These are phyloP conservation scores for Talaromyces sp. DNA, from an alignment of 2,329 filamentous ascomycete species.

Conservation along the genomic window DNA sequence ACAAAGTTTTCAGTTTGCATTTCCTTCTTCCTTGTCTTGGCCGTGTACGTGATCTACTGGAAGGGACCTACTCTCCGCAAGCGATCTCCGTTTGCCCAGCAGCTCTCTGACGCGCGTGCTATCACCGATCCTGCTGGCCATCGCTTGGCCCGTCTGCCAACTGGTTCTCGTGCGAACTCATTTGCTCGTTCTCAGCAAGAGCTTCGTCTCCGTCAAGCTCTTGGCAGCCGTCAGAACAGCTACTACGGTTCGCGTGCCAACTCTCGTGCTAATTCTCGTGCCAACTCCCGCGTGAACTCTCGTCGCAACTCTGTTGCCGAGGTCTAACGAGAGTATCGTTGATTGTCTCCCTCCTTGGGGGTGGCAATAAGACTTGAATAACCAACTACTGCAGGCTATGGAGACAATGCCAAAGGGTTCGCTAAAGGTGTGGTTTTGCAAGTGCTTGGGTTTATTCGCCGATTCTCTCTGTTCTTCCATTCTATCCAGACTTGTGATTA, in stretches of 20 bases:
- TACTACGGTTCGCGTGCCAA: slow-evolving; percentile 34
- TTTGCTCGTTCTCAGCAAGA: slow-evolving; percentile 42
- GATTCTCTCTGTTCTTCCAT: not conserved
- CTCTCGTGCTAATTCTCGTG: slow-evolving; percentile 30
- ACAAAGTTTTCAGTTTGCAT: slow-evolving; percentile 47
- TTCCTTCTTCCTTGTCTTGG: slow-evolving; percentile 59
- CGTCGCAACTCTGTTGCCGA: slow-evolving; percentile 11
- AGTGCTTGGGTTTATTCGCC: not conserved
- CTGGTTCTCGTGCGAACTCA: slow-evolving; percentile 37
- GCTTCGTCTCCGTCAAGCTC: slow-evolving; percentile 35
- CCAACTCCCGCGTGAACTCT: slow-evolving; percentile 34
- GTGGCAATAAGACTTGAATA: not conserved
- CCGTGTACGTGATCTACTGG: slow-evolving; percentile 67
- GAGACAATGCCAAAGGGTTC: not conserved
- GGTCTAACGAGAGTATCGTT: not conserved
- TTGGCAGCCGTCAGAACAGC: slow-evolving; percentile 38
- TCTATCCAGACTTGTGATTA: slow-evolving; percentile 2
- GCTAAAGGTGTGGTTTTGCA: not conserved
- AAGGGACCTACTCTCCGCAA: slow-evolving; percentile 61
- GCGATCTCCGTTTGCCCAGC: slow-evolving; percentile 64
- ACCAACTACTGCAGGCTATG: not conserved
- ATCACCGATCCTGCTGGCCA: slow-evolving; percentile 34
- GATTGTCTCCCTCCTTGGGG: too few species aligned
- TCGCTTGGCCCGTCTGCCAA: slow-evolving; percentile 36
- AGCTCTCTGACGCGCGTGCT: slow-evolving; percentile 50